Base-by-base conservation (phyloP, 2,329 filamentous ascomycete species). In the Aspergillus viridinutans region DNA sequence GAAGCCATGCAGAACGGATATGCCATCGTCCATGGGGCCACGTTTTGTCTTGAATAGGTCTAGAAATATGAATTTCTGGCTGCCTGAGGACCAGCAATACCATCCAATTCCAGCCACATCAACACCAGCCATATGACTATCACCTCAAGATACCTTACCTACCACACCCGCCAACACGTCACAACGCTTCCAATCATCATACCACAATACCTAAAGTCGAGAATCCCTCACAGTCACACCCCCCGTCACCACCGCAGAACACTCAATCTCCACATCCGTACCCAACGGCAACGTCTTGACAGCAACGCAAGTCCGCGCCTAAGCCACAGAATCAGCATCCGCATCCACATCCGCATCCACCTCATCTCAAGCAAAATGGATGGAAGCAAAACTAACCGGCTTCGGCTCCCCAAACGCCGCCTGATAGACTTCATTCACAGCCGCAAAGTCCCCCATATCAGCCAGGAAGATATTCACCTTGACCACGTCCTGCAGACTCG, bases 351-450 rank as follows among this genome's bases (percentile, higher is more conserved):
- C 29, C 3, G 29, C 29, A 17, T 32, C 29, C 29, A 32, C 12
- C 29, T 35, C 32, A 17, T 17, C 28, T 26, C 4, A 47, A 47
- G 25, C n/a, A 9, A 35, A 48, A 49, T 21, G n/a, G 43, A 32
- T 23, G n/a, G 25, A 49, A 54, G 1, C 32, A 53, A 53, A 58
- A 62, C 65, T 55, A 52, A 69, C 69, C 26, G 68, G 68, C 58
- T 64, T 66, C 1, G 65, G 63, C 52, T 65, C 64, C 42, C 49
- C 53, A 49, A 71, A 71, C 35, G 63, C 63, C n/a, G 59, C 55
- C 23, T 55, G 52, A 38, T 94, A 96, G 73, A 90, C 88, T 67
- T 82, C 81, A 77, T 96, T 96, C 85, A 95, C 90, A 73, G 85
- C 85, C 72, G 74, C 76, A 65, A 87, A 89, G 69, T 88, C 78